These are phyloP conservation scores for Beta corolliflora DNA, from an alignment of 179 eudicot genomes.

Conservation along the genomic window DNA sequence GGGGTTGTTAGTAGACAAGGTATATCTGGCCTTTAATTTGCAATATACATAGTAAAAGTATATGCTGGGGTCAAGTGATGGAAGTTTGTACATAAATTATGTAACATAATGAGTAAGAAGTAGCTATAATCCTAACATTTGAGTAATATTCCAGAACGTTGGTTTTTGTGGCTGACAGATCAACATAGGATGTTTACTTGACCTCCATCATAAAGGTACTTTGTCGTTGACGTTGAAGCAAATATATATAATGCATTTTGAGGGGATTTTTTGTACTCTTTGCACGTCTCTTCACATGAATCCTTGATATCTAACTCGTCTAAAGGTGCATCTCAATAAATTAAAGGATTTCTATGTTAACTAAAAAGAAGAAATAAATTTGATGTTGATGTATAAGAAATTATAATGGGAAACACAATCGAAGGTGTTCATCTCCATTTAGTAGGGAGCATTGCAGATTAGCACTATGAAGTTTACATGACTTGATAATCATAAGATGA, in stretches of 20 bases:
- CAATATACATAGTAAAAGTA: not conserved
- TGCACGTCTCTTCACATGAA: not conserved
- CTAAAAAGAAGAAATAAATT: not conserved
- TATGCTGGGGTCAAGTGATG: not conserved
- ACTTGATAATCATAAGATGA: not conserved
- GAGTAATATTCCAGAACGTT: not conserved
- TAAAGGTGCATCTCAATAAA: not conserved
- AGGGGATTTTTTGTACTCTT: too few species aligned
- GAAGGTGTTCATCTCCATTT: not conserved
- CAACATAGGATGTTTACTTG: not conserved
- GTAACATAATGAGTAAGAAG: too few species aligned
- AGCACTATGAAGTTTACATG: not conserved
- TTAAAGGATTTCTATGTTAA: not conserved
- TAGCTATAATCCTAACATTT: not conserved
- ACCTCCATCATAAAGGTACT: not conserved
- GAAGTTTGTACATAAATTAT: not conserved
- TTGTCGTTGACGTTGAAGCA: not conserved
- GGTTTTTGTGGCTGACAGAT: not conserved
- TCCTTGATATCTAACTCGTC: not conserved
- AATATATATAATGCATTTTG: not conserved
- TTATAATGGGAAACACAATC: not conserved
- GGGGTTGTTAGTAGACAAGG: not conserved
- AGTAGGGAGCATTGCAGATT: not conserved
- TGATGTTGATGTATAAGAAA: not conserved
- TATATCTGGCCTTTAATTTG: not conserved